These are phyloP conservation scores for Candida palmyrensis DNA, from an alignment of 805 yeast species.

Conservation along the genomic window DNA sequence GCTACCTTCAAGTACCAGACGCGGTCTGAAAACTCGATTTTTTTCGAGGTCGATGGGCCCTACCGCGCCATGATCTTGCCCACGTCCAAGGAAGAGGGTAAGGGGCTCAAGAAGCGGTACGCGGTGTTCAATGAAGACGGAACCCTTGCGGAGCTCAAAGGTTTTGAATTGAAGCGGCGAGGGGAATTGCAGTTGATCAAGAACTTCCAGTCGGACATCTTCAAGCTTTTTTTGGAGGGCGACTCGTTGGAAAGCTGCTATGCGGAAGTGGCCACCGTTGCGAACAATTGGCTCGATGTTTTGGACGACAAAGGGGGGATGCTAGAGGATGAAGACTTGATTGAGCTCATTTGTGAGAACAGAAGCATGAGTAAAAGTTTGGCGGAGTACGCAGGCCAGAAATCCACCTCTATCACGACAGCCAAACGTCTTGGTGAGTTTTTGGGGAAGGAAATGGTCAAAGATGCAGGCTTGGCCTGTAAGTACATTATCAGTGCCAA, in stretches of 20 bases:
- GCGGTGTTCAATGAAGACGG: slow-evolving; percentile 98
- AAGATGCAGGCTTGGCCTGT: slow-evolving; percentile 93
- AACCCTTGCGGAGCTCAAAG: slow-evolving; percentile 88
- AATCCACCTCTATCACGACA: slow-evolving; percentile 93
- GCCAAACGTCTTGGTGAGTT: slow-evolving; percentile 92
- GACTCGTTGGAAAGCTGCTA: slow-evolving; percentile 74
- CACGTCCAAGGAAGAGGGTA: slow-evolving; percentile 95
- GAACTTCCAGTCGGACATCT: slow-evolving; percentile 91
- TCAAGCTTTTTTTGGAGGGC: slow-evolving; percentile 88
- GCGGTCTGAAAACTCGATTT: slow-evolving; percentile 85
- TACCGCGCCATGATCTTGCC: slow-evolving; percentile 97
- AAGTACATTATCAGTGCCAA: slow-evolving; percentile 83
- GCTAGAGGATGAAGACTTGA: slow-evolving; percentile 89
- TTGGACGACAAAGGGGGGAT: slow-evolving; percentile 80
- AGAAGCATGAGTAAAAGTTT: slow-evolving; percentile 91
- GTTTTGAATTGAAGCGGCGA: slow-evolving; percentile 93
- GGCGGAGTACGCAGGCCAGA: slow-evolving; percentile 83
- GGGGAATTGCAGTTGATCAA: slow-evolving; percentile 93
- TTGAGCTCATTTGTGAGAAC: slow-evolving; percentile 93
- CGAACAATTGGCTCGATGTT: slow-evolving; percentile 94
- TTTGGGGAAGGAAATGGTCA: slow-evolving; percentile 93
- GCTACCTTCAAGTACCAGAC: slow-evolving; percentile 65
- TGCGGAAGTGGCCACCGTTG: slow-evolving; percentile 83
- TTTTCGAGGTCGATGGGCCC: slow-evolving; percentile 98
- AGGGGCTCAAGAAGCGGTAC: slow-evolving; percentile 91